phyloP scores from a whole-genome alignment of 768 basidiomycete species.

The Butyriboletus loyo region DNA sequence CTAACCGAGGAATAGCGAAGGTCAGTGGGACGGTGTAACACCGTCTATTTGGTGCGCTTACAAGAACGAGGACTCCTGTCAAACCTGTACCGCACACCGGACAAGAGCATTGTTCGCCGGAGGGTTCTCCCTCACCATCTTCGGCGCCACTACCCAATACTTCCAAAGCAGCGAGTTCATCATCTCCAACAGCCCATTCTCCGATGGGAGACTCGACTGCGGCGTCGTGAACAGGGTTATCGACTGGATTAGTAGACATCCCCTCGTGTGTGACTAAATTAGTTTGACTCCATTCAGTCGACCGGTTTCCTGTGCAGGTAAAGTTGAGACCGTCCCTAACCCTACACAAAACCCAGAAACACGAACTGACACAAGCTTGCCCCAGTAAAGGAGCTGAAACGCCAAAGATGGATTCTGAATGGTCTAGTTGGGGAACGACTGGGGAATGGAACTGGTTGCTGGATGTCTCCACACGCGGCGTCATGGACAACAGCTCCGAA shows the following conservation, averaged over 20 bases:
- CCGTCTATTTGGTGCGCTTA: conserved; percentile 26
- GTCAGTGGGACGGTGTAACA: conserved; percentile 1
- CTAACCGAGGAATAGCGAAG: conserved; percentile 30
- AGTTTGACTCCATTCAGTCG: not conserved
- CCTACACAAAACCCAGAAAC: not conserved
- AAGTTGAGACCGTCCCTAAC: not conserved
- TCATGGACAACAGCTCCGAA: conserved; percentile 21
- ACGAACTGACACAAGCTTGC: conserved; percentile 11
- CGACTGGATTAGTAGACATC: not conserved
- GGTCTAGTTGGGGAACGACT: not conserved
- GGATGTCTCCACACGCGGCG: not conserved
- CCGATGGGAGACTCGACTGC: conserved; percentile 33
- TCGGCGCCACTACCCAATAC: conserved; percentile 21
- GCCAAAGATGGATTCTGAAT: conserved; percentile 16
- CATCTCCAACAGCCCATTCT: conserved; percentile 74
- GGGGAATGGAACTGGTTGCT: not conserved
- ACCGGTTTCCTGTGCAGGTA: conserved; percentile 2
- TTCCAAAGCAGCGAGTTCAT: conserved; percentile 48
- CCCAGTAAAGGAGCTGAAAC: conserved; percentile 16
- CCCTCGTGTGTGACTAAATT: not conserved
- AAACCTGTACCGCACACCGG: conserved; percentile 26
- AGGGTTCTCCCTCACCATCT: conserved; percentile 19
- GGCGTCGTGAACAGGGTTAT: not conserved
- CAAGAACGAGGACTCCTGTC: conserved; percentile 5
- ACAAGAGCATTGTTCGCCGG: conserved; percentile 13